Conservation (phyloP, 1,139 yeast genomes). For the Nakaseomyces bracarensis region DNA sequence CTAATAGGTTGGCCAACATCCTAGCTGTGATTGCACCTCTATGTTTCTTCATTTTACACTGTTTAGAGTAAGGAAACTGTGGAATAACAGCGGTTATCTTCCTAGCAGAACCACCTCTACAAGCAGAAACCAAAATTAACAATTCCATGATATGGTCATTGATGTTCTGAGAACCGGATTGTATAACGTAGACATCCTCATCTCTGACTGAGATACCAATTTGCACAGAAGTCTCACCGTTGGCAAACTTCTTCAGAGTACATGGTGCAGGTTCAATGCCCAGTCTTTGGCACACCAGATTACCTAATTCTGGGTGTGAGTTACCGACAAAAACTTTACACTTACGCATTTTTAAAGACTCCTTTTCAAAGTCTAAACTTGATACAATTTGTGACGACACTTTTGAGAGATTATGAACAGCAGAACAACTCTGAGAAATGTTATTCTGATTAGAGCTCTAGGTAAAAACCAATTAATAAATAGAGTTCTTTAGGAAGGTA, state of each 20-base stretch:
- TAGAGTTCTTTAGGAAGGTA: neutral
- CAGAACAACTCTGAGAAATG: too few relatives aligned
- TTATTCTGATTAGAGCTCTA: too few relatives aligned
- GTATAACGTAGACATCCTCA: constrained; percentile 93
- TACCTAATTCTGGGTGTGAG: constrained; percentile 91
- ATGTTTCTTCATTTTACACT: constrained; percentile 95
- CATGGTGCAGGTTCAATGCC: constrained; percentile 97
- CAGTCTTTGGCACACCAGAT: constrained; percentile 76
- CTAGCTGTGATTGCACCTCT: constrained; percentile 99
- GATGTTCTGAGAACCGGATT: constrained; percentile 80
- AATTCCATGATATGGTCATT: constrained; percentile 97
- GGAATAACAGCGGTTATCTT: constrained; percentile 97
- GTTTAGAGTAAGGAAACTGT: constrained; percentile 95
- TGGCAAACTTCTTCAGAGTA: constrained; percentile 80
- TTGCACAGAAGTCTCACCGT: constrained; percentile 95
- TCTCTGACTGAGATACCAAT: constrained; percentile 93
- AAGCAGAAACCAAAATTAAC: constrained; percentile 84
- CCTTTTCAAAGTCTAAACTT: constrained; percentile 4
- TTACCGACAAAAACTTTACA: constrained; percentile 94
- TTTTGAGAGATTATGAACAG: too few relatives aligned
- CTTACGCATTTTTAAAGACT: constrained; percentile 63
- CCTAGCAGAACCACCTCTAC: constrained; percentile 95
- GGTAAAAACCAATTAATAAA: too few relatives aligned
- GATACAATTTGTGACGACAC: constrained; percentile 2
- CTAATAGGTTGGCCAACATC: constrained; percentile 88